Evolutionary conservation across 495 filamentous ascomycete species (phyloP).

Genomic region (Apiosordaria backusii): DNA sequence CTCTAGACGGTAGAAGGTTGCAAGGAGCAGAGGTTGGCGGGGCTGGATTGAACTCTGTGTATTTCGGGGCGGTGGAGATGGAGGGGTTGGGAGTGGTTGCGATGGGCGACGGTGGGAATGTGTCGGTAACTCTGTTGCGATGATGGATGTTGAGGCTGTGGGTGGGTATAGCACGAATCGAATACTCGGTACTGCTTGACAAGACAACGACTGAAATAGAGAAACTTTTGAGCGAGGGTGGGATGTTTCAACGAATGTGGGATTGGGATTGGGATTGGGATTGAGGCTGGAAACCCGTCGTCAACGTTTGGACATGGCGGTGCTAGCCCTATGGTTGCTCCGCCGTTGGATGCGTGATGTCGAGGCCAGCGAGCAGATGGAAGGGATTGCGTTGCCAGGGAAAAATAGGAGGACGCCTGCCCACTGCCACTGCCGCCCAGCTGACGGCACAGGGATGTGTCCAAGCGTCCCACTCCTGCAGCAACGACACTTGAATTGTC

Average conservation of each 20-base stretch:
- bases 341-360: slow-evolving; percentile 24
- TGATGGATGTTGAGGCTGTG: too few relatives aligned
- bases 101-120: slow-evolving; percentile 11
- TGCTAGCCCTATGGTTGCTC: slow-evolving; percentile 27
- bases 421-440: not conserved
- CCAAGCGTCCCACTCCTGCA: not conserved
- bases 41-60: not conserved
- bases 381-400: slow-evolving; percentile 27
- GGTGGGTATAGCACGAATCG: not conserved
- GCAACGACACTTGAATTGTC: not conserved
- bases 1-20: not conserved
- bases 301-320: not conserved
- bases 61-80: slow-evolving; percentile 1
- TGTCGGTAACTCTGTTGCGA: not conserved
- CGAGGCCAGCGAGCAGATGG: slow-evolving; percentile 13
- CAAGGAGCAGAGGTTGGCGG: not conserved
- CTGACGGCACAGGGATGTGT: not conserved
- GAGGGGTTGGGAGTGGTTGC: not conserved
- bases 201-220: not conserved
- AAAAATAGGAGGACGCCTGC: slow-evolving; percentile 20
- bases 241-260: slow-evolving; percentile 12
- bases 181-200: not conserved
- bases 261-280: not conserved
- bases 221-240: not conserved
- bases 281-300: not conserved